phyloP scores from a whole-genome alignment of 352 stramenopile species.

The Phytophthora sp. region DNA sequence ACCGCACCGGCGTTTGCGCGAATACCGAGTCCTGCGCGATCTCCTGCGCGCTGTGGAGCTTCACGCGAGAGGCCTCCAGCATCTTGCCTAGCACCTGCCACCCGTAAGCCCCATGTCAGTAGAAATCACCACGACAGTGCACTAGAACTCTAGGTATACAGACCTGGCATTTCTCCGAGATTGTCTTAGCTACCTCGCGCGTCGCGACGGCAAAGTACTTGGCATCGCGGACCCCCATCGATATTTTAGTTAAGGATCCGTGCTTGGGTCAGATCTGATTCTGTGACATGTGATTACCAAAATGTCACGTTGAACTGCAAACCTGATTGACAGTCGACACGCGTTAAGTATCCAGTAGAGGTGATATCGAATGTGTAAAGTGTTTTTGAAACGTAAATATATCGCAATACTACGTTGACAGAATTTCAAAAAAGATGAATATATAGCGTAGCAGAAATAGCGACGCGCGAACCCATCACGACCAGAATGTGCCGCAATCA shows the following conservation, averaged over 20 bases:
- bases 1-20: conserved; percentile 53
- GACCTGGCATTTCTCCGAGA: conserved; percentile 78
- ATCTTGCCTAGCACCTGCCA: conserved; percentile 68
- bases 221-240: conserved; percentile 13
- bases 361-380: not conserved
- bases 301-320: conserved; percentile 19
- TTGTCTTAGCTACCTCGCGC: conserved; percentile 67
- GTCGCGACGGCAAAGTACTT: conserved; percentile 59
- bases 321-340: too few species aligned
- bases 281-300: conserved; percentile 20
- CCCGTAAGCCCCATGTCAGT: not conserved
- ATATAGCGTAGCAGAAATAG: not conserved
- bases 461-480: not conserved
- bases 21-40: conserved; percentile 63
- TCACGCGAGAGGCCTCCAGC: conserved; percentile 63
- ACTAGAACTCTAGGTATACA: not conserved
- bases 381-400: not conserved
- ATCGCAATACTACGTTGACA: not conserved
- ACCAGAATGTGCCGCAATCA: conserved; percentile 22
- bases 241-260: too few species aligned
- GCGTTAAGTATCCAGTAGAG: not conserved
- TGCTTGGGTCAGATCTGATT: conserved; percentile 40
- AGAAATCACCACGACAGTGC: not conserved
- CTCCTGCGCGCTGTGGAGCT: conserved; percentile 58
- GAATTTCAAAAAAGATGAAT: too few species aligned